phyloP scores from a whole-genome alignment of 495 filamentous ascomycete species.

The Pseudevernia furfuracea region DNA sequence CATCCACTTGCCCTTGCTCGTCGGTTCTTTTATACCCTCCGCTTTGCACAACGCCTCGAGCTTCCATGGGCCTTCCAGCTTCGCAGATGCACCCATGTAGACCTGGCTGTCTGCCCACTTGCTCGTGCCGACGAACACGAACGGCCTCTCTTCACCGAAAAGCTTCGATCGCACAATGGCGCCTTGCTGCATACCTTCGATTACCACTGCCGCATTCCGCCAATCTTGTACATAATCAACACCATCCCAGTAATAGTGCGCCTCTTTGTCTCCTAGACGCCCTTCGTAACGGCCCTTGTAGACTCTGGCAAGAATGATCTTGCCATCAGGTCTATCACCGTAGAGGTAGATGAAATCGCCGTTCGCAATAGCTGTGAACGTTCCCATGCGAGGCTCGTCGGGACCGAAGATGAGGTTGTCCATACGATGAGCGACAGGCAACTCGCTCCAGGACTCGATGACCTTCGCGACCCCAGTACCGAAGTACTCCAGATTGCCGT shows the following conservation, averaged over 20 bases:
- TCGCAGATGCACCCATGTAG: slow-evolving; percentile 19
- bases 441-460: not conserved
- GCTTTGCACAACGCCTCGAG: slow-evolving; percentile 17
- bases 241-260: slow-evolving; percentile 21
- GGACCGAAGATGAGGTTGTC: slow-evolving; percentile 8
- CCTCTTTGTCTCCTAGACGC: not conserved
- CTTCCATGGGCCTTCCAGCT: slow-evolving; percentile 28
- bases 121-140: slow-evolving; percentile 27
- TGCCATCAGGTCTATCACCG: slow-evolving; percentile 18
- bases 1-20: slow-evolving; percentile 18
- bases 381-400: slow-evolving; percentile 25
- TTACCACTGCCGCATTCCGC: slow-evolving; percentile 11
- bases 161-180: slow-evolving; percentile 26
- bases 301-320: slow-evolving; percentile 25
- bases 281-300: not conserved
- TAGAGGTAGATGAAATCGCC: slow-evolving; percentile 23
- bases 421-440: slow-evolving; percentile 8
- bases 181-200: slow-evolving; percentile 26
- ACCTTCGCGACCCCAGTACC: slow-evolving; percentile 19
- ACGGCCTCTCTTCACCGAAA: slow-evolving; percentile 25
- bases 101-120: slow-evolving; percentile 25
- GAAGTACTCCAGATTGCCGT: not conserved
- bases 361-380: slow-evolving; percentile 18
- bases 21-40: slow-evolving; percentile 15
- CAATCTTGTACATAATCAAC: slow-evolving; percentile 15